Evolutionary conservation across 208 protist genomes (phyloP).

Genomic region (Porcisia deanei): DNA sequence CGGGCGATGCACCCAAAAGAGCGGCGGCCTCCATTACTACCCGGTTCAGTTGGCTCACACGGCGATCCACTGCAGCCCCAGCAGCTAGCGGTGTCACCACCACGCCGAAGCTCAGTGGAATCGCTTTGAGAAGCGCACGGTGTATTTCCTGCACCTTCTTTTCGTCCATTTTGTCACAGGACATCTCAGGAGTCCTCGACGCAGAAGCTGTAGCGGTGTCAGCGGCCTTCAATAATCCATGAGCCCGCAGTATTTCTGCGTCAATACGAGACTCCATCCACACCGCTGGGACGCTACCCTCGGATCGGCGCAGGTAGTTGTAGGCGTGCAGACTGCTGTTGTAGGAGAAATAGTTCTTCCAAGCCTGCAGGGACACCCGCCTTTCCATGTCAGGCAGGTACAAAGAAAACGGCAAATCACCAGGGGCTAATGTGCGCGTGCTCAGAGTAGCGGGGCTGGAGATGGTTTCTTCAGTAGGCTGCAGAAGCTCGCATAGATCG

Average conservation of each 20-base stretch:
- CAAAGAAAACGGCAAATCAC: constrained; percentile 21
- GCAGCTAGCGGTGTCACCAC: constrained; percentile 65
- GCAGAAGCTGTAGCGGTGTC: constrained; percentile 3
- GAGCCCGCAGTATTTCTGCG: constrained; percentile 1
- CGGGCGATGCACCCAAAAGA: constrained; percentile 7
- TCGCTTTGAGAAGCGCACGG: constrained; percentile 2
- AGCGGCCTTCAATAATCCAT: constrained; percentile 10
- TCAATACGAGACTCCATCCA: constrained; percentile 46
- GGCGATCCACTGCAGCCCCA: constrained; percentile 36
- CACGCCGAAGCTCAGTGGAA: constrained; percentile 59
- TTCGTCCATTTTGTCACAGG: background rate
- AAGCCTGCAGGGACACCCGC: constrained; percentile 15
- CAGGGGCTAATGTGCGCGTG: background rate
- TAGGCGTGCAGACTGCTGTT: constrained; percentile 80
- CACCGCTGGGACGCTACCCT: constrained; percentile 50
- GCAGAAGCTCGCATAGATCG: constrained; percentile 37
- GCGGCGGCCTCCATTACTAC: constrained; percentile 39
- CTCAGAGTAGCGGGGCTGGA: background rate
- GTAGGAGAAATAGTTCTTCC: constrained; percentile 46
- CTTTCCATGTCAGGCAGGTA: constrained; percentile 10
- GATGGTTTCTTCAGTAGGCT: background rate
- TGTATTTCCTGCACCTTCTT: constrained; percentile 7
- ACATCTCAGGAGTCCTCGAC: background rate
- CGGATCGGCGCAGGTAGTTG: constrained; percentile 72
- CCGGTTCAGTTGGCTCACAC: constrained; percentile 44